Conservation (phyloP, 169 alveolate genomes). For the Eimeria tenella region DNA sequence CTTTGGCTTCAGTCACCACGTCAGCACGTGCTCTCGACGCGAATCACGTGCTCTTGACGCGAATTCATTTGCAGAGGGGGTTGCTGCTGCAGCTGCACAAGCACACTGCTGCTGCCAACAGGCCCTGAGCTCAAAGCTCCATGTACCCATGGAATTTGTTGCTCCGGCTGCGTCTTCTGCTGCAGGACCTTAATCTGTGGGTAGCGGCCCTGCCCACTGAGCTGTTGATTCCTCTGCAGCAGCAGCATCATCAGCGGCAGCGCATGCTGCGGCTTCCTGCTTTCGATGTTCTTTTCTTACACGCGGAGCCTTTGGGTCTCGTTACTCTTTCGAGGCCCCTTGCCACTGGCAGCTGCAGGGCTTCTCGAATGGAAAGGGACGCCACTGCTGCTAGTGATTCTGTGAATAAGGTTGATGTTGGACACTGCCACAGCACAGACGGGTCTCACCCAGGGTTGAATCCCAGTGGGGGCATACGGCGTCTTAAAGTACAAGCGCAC, state of each 20-base stretch:
- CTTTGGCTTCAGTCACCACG: neutral
- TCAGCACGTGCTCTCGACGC: neutral
- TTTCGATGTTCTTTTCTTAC: constrained; percentile 40
- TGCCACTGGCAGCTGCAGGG: constrained; percentile 21
- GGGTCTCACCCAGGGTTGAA: constrained; percentile 10
- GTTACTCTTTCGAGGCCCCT: constrained; percentile 30
- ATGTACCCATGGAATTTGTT: neutral
- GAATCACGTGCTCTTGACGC: neutral
- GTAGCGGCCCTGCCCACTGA: constrained; percentile 52
- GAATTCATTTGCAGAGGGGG: neutral
- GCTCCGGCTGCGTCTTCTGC: constrained; percentile 11
- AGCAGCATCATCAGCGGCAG: constrained; percentile 28
- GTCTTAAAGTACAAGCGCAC: neutral
- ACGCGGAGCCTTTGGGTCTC: constrained; percentile 52
- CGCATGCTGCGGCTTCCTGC: constrained; percentile 65
- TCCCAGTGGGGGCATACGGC: neutral
- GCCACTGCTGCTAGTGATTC: constrained; percentile 14
- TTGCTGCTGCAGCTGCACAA: neutral
- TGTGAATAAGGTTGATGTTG: neutral
- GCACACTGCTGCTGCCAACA: neutral
- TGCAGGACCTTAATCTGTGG: constrained; percentile 62
- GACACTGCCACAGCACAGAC: neutral
- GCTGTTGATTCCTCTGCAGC: constrained; percentile 53
- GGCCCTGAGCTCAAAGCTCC: neutral
- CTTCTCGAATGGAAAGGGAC: neutral